Evolutionary conservation across 441 rosid species (phyloP).

Genomic region (Isatis lusitanica): DNA sequence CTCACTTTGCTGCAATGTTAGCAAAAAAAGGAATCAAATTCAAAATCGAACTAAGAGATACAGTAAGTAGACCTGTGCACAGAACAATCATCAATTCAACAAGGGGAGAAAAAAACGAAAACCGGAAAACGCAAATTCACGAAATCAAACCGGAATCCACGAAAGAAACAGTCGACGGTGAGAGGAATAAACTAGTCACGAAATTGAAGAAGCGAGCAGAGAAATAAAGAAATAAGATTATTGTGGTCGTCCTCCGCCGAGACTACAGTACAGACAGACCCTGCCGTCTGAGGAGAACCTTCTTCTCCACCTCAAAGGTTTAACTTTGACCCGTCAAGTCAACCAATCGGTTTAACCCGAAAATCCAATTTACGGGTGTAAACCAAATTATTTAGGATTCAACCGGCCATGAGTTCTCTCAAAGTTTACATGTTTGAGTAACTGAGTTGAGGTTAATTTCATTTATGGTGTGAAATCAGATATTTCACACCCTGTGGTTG

Average conservation of each 20-base stretch:
- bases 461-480: no score
- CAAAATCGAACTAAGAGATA: neutral
- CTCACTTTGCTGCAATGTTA: neutral
- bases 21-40: neutral
- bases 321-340: neutral
- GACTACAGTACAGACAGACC: neutral
- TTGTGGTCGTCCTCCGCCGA: neutral
- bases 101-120: neutral
- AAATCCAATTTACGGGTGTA: neutral
- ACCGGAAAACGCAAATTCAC: no score
- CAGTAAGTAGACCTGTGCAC: neutral
- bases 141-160: no score
- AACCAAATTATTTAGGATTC: neutral
- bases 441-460: no score
- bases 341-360: neutral
- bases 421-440: no score
- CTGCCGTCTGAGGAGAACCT: conserved; percentile 1
- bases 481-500: no score
- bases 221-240: neutral
- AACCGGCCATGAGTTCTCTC: neutral
- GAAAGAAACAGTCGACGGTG: no score
- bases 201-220: neutral
- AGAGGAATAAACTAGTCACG: no score
- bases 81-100: neutral
- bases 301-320: neutral